These are phyloP conservation scores for Plasmodium gallinaceum DNA, from an alignment of 169 alveolate genomes.

Conservation along the genomic window DNA sequence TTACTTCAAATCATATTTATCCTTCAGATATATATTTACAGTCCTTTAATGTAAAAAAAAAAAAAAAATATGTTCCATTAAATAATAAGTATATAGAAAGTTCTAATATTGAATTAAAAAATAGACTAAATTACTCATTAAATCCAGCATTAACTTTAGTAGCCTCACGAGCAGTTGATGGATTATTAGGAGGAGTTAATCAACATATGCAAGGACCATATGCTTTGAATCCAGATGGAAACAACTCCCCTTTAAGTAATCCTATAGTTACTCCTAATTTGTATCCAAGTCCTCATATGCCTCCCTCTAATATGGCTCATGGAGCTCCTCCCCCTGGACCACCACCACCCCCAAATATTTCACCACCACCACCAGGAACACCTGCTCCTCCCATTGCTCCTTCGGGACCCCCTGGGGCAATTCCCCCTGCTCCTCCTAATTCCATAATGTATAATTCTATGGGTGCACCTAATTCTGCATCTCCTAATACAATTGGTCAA, in stretches of 20 bases:
- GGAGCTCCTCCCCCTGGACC: constrained; percentile 23
- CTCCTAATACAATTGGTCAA: constrained; percentile 50
- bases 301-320: constrained; percentile 31
- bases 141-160: constrained; percentile 51
- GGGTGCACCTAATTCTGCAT: constrained; percentile 24
- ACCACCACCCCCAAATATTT: background rate
- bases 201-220: constrained; percentile 68
- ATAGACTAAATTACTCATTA: constrained; percentile 16
- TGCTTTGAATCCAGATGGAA: constrained; percentile 26
- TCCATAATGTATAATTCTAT: constrained; percentile 8
- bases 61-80: background rate
- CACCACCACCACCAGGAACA: constrained; percentile 16
- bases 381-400: constrained; percentile 4
- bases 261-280: constrained; percentile 60
- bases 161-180: constrained; percentile 66
- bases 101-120: constrained; percentile 48
- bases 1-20: background rate
- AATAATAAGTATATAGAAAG: constrained; percentile 28
- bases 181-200: constrained; percentile 55
- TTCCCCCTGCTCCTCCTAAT: background rate
- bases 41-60: constrained; percentile 19
- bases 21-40: background rate
- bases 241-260: constrained; percentile 44
- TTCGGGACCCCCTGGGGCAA: background rate
- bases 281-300: constrained; percentile 7